Evolutionary conservation across 805 yeast genomes (phyloP).

Genomic region (Candida silvicultrix): DNA sequence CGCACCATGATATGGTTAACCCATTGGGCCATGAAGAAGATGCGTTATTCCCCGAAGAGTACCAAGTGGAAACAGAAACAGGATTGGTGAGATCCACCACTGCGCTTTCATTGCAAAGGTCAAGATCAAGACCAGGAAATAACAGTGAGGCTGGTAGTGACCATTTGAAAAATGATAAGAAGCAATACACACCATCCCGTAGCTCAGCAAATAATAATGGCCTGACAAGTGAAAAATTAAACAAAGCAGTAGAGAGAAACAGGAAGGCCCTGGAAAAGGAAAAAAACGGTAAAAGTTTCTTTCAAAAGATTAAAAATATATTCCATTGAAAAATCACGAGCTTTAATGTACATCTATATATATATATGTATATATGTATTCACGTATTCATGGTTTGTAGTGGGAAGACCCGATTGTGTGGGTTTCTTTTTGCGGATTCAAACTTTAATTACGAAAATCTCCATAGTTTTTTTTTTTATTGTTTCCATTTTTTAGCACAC

Average conservation of each 20-base stretch:
- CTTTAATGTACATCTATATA: no score
- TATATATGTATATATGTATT: no score
- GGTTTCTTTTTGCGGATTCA: no score
- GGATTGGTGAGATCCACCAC: slow-evolving; percentile 59
- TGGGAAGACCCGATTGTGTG: no score
- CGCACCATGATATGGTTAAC: slow-evolving; percentile 5
- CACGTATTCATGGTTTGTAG: no score
- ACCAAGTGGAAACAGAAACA: slow-evolving; percentile 56
- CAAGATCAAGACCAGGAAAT: slow-evolving; percentile 2
- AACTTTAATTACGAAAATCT: neutral
- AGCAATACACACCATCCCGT: no score
- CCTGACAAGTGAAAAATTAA: slow-evolving; percentile 18
- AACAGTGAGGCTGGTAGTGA: neutral
- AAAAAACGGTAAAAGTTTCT: slow-evolving; percentile 17
- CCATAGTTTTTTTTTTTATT: no score
- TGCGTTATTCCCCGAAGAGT: slow-evolving; percentile 58
- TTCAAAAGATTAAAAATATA: slow-evolving; percentile 17
- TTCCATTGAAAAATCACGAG: neutral
- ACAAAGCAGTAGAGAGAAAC: slow-evolving; percentile 26
- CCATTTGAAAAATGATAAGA: slow-evolving; percentile 1
- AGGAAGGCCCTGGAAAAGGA: slow-evolving; percentile 21
- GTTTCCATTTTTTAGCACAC: no score
- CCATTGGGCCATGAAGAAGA: slow-evolving; percentile 3
- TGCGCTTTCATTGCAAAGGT: slow-evolving; percentile 45
- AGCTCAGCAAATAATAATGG: slow-evolving; percentile 4